Conservation (phyloP, 2,329 filamentous ascomycete genomes). For the Pezicula carpinea region DNA sequence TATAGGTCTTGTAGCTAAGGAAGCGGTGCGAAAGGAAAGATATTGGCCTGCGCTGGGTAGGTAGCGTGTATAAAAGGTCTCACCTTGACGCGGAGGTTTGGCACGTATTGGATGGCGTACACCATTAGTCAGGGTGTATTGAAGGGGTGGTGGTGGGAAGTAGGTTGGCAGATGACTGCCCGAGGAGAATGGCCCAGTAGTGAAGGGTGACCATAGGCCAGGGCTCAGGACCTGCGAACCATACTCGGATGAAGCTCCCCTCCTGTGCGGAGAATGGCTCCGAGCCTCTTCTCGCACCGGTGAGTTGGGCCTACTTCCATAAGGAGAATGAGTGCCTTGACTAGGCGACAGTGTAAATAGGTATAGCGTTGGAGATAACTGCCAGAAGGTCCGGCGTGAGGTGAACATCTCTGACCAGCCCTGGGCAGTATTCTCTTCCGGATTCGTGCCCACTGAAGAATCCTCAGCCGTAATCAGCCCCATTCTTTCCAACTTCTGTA, state of each 20-base stretch:
- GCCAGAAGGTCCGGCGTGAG: constrained; percentile 81
- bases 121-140: constrained; percentile 74
- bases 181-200: constrained; percentile 70
- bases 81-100: constrained; percentile 84
- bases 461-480: constrained; percentile 74
- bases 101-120: constrained; percentile 81
- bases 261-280: constrained; percentile 26
- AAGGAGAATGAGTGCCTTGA: constrained; percentile 39
- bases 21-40: constrained; percentile 83
- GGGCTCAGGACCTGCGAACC: constrained; percentile 31
- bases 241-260: constrained; percentile 31
- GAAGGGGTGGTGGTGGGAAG: constrained; percentile 77
- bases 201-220: constrained; percentile 32
- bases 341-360: constrained; percentile 74
- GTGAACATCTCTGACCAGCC: constrained; percentile 81
- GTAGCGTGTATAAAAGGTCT: constrained; percentile 86
- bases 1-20: constrained; percentile 58
- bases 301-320: constrained; percentile 48
- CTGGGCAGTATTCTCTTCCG: constrained; percentile 56
- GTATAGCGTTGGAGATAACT: constrained; percentile 80
- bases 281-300: constrained; percentile 36
- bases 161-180: constrained; percentile 85
- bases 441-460: constrained; percentile 64
- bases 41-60: constrained; percentile 79
- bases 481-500: constrained; percentile 92